A percentile compares a stretch with the other conserved stretches of the same genome.
Evolutionary conservation across 2,329 filamentous ascomycete species (phyloP).

Genomic region (Stachybotrys echinatus): DNA sequence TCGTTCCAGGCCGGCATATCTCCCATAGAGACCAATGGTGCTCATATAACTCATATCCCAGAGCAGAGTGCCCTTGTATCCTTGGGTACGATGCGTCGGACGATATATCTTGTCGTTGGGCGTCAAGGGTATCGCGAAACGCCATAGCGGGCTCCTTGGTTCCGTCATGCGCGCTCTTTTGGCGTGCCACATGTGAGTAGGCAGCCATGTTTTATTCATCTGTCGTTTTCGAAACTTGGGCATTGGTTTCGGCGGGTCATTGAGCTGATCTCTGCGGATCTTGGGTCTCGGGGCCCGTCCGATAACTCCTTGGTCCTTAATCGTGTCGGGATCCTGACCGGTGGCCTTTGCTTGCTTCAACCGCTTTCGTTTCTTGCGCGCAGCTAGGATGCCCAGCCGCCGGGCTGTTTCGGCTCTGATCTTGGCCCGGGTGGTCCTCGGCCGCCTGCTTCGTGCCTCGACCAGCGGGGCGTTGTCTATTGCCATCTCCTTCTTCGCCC

Average conservation of each 20-base stretch:
- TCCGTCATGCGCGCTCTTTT: conserved; percentile 87
- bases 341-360: conserved; percentile 21
- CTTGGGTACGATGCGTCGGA: conserved; percentile 75
- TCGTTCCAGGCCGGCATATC: conserved; percentile 55
- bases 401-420: conserved; percentile 73
- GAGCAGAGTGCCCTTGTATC: conserved; percentile 69
- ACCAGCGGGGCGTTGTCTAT: conserved; percentile 89
- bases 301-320: conserved; percentile 10
- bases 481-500: conserved; percentile 69
- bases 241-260: conserved; percentile 48
- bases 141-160: conserved; percentile 76
- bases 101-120: conserved; percentile 88
- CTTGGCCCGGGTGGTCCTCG: conserved; percentile 49
- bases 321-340: conserved; percentile 7
- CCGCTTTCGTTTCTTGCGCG: conserved; percentile 44
- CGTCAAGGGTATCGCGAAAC: conserved; percentile 78
- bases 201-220: conserved; percentile 84
- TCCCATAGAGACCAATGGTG: conserved; percentile 73
- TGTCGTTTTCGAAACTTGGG: conserved; percentile 81
- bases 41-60: conserved; percentile 97
- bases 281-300: conserved; percentile 48
- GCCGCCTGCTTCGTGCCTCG: conserved; percentile 57
- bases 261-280: conserved; percentile 65
- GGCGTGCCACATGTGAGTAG: conserved; percentile 89
- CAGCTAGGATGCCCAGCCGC: conserved; percentile 59